Evolutionary conservation across 805 yeast species (phyloP).

Genomic region (Metschnikowia gelsemii): DNA sequence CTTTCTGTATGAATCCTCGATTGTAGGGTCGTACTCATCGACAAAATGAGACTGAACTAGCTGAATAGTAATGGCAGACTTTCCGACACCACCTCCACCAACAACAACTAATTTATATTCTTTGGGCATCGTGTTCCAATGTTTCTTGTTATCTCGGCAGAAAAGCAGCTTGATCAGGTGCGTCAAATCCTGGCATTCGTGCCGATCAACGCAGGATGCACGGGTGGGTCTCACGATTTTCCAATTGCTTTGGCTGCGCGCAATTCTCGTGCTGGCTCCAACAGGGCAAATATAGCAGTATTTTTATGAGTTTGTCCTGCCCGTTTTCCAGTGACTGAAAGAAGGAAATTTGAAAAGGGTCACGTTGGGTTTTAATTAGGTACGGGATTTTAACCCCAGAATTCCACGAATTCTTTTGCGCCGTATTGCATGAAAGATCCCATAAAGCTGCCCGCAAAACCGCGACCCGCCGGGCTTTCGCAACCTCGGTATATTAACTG

Average conservation of each 20-base stretch:
- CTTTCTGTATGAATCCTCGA: conserved; percentile 88
- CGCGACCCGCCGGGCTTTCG: no score
- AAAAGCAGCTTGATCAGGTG: conserved; percentile 3
- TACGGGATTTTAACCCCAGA: no score
- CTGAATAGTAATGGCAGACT: conserved; percentile 93
- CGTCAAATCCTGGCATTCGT: conserved; percentile 3
- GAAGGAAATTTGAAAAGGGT: no score
- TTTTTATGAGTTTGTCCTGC: conserved; percentile 7
- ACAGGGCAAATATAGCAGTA: conserved; percentile 1
- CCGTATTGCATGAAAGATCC: no score
- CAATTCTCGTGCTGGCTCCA: conserved; percentile 1
- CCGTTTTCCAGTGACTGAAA: no score
- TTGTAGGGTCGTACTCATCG: conserved; percentile 97
- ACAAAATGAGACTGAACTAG: conserved; percentile 93
- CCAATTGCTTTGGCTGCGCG: conserved; percentile 6
- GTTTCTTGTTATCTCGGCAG: not conserved
- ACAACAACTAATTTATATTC: conserved; percentile 94
- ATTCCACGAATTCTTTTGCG: no score
- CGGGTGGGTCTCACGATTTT: conserved; percentile 5
- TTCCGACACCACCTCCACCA: conserved; percentile 99
- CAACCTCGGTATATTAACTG: no score
- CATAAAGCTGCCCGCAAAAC: no score
- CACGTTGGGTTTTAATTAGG: no score
- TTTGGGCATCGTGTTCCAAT: conserved; percentile 39
- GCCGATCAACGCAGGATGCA: conserved; percentile 6